These are phyloP conservation scores for Ophiostoma novo-ulmi DNA, from an alignment of 2,329 filamentous ascomycete species.

Conservation along the genomic window DNA sequence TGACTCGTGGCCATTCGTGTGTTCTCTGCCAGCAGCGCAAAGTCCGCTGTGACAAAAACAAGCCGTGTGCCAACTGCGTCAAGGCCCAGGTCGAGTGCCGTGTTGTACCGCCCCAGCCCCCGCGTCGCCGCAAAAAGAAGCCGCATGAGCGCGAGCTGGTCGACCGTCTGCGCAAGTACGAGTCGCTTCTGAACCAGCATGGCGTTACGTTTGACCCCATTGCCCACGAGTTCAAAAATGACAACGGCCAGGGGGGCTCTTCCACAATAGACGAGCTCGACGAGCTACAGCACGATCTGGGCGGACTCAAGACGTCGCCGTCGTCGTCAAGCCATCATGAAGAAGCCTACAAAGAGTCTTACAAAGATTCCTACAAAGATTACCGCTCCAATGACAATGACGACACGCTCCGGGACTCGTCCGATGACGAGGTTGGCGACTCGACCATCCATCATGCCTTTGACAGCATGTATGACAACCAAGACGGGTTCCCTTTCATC, in stretches of 20 bases:
- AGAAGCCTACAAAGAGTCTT: not conserved
- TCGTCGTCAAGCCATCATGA: slow-evolving; percentile 18
- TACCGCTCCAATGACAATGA: slow-evolving; percentile 48
- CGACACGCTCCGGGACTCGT: slow-evolving; percentile 48
- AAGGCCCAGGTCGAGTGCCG: slow-evolving; percentile 58
- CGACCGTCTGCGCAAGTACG: slow-evolving; percentile 64
- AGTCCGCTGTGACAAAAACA: slow-evolving; percentile 67
- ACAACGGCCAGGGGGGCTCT: slow-evolving; percentile 28
- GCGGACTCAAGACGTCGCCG: slow-evolving; percentile 50
- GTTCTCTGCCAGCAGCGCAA: slow-evolving; percentile 72
- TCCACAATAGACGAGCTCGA: slow-evolving; percentile 46
- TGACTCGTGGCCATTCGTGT: slow-evolving; percentile 59
- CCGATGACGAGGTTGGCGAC: slow-evolving; percentile 52
- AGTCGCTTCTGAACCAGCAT: slow-evolving; percentile 59
- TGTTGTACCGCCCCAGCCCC: slow-evolving; percentile 52
- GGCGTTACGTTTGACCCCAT: slow-evolving; percentile 65
- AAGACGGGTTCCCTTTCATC: slow-evolving; percentile 55
- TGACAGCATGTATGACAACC: slow-evolving; percentile 53
- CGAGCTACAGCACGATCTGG: slow-evolving; percentile 53
- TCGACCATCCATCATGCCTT: slow-evolving; percentile 55
- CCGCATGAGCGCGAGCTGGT: slow-evolving; percentile 67
- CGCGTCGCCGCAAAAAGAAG: slow-evolving; percentile 55
- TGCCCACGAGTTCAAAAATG: slow-evolving; percentile 46
- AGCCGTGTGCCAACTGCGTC: slow-evolving; percentile 65
- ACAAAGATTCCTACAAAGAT: slow-evolving; percentile 35